A percentile compares a stretch with the other conserved stretches of the same genome.
Conservation (phyloP, 2,329 filamentous ascomycete genomes). For the Alternaria solani region DNA sequence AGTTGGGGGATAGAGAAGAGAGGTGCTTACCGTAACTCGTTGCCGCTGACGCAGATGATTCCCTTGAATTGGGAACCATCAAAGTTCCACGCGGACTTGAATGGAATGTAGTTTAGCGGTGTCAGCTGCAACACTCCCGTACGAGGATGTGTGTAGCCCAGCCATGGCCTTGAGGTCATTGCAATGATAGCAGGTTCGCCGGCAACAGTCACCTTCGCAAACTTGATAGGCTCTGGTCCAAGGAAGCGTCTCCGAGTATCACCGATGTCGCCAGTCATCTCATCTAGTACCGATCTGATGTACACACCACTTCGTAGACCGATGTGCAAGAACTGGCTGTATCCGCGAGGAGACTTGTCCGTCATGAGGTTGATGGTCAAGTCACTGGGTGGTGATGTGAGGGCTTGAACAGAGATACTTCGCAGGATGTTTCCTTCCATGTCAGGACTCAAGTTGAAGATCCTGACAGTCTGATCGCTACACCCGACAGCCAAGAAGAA, state of each 20-base stretch:
- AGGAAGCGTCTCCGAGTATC: conserved; percentile 95
- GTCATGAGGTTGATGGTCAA: conserved; percentile 94
- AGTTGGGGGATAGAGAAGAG: conserved; percentile 42
- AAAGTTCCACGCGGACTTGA: conserved; percentile 97
- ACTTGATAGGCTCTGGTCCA: conserved; percentile 85
- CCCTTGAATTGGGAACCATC: conserved; percentile 94
- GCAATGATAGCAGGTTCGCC: conserved; percentile 85
- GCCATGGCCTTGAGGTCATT: conserved; percentile 92
- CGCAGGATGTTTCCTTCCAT: conserved; percentile 74
- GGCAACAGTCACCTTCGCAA: conserved; percentile 91
- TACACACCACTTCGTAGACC: conserved; percentile 96
- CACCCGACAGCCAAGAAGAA: conserved; percentile 96
- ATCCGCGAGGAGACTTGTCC: conserved; percentile 87
- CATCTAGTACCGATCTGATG: conserved; percentile 91
- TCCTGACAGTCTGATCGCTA: conserved; percentile 93
- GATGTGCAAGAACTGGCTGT: conserved; percentile 92
- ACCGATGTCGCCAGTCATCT: conserved; percentile 92
- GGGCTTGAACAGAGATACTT: conserved; percentile 91
- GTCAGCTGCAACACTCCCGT: conserved; percentile 91
- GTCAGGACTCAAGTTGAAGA: conserved; percentile 88
- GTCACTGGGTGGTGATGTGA: conserved; percentile 88
- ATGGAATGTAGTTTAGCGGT: conserved; percentile 83
- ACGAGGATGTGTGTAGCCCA: conserved; percentile 89
- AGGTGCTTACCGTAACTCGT: conserved; percentile 77
- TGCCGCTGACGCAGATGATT: conserved; percentile 90